Evolutionary conservation across 2,329 filamentous ascomycete species (phyloP).

Genomic region (Trichoderma polysporum): DNA sequence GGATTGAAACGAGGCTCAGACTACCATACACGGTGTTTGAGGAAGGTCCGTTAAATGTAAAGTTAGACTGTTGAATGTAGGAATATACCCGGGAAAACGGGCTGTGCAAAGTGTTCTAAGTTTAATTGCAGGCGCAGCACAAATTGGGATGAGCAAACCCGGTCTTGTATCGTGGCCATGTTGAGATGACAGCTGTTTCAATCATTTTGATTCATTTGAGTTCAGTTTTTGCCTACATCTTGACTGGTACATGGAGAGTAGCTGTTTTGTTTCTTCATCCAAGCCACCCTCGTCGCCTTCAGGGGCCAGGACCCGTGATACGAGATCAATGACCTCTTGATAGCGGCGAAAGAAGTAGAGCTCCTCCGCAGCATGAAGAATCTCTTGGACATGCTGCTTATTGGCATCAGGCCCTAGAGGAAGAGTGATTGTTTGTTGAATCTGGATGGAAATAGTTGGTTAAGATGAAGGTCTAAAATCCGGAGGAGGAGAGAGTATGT

Average conservation of each 20-base stretch:
- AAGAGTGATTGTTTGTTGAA: constrained; percentile 43
- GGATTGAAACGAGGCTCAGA: background rate
- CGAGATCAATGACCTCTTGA: constrained; percentile 45
- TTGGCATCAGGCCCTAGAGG: constrained; percentile 40
- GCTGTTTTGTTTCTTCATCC: constrained; percentile 44
- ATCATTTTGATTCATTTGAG: constrained; percentile 19
- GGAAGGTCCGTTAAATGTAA: background rate
- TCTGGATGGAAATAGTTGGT: constrained; percentile 33
- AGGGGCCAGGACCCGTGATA: constrained; percentile 35
- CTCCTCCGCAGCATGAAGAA: constrained; percentile 57
- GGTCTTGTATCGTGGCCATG: background rate
- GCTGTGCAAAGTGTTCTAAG: background rate
- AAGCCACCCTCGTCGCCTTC: constrained; percentile 34
- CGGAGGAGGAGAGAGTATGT: background rate
- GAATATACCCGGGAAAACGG: background rate
- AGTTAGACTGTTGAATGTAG: background rate
- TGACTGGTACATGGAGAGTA: constrained; percentile 44
- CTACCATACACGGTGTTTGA: background rate
- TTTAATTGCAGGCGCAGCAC: background rate
- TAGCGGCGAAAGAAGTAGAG: constrained; percentile 55
- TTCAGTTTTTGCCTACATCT: constrained; percentile 43
- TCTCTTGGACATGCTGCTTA: constrained; percentile 51
- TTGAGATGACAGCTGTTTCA: background rate
- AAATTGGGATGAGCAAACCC: background rate
- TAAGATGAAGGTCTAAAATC: background rate